Conservation (phyloP, 2,329 filamentous ascomycete genomes). For the Didymella glomerata region DNA sequence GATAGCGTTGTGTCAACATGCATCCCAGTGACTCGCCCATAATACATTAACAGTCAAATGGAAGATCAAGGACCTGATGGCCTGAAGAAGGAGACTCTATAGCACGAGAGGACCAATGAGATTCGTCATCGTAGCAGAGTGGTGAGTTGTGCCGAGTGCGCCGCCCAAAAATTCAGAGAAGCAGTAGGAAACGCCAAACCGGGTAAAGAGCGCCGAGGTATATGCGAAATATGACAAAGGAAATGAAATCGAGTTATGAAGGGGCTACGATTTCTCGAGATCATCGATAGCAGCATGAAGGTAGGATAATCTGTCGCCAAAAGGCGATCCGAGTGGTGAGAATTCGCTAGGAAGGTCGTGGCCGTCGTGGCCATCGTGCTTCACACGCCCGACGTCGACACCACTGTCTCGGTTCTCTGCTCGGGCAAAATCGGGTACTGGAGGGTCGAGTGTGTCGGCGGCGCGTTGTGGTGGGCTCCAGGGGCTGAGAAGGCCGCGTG, state of each 20-base stretch:
- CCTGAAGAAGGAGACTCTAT: neutral
- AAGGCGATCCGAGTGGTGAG: constrained; percentile 40
- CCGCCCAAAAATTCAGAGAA: constrained; percentile 23
- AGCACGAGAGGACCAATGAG: constrained; percentile 34
- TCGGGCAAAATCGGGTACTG: constrained; percentile 27
- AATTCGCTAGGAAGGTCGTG: constrained; percentile 27
- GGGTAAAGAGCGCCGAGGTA: constrained; percentile 21
- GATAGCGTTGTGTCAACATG: constrained; percentile 16
- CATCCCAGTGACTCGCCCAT: constrained; percentile 25
- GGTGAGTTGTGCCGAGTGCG: constrained; percentile 40
- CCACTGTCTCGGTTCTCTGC: constrained; percentile 51
- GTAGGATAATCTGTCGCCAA: constrained; percentile 38
- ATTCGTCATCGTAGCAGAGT: constrained; percentile 47
- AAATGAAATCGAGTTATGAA: constrained; percentile 9
- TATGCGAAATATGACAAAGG: constrained; percentile 26
- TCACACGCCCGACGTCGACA: constrained; percentile 45
- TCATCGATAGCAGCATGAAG: constrained; percentile 36
- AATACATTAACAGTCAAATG: constrained; percentile 19
- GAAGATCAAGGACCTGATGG: neutral
- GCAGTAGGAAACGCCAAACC: constrained; percentile 16
- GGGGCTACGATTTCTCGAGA: constrained; percentile 26
- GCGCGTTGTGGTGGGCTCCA: constrained; percentile 46
- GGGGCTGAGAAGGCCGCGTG: constrained; percentile 46
- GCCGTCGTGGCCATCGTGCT: constrained; percentile 25
- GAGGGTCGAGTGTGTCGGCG: constrained; percentile 26